These are phyloP conservation scores for Fusarium sp. DNA, from an alignment of 2,329 filamentous ascomycete genomes.

Conservation along the genomic window DNA sequence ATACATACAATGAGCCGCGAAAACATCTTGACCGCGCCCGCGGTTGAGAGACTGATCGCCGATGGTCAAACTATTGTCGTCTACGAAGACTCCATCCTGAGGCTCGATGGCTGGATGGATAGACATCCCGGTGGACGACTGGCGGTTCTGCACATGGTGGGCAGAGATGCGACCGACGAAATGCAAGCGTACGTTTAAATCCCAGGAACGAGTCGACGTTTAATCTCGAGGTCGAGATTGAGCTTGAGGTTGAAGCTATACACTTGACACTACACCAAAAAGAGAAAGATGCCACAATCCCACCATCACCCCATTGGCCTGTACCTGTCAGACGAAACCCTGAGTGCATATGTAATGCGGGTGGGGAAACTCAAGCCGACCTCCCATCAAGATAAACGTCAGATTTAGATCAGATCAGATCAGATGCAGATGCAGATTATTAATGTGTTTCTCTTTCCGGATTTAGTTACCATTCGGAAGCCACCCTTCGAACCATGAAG, in stretches of 20 bases:
- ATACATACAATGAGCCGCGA: conserved; percentile 55
- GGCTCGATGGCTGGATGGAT: conserved; percentile 69
- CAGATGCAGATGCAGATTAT: conserved; percentile 12
- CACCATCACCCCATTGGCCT: conserved; percentile 35
- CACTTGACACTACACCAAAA: conserved; percentile 10
- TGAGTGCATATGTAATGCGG: conserved; percentile 2
- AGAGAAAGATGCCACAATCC: not conserved
- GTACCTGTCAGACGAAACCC: not conserved
- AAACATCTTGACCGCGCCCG: conserved; percentile 58
- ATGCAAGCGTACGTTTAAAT: conserved; percentile 52
- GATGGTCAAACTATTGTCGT: conserved; percentile 69
- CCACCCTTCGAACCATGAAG: conserved; percentile 69
- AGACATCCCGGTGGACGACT: conserved; percentile 71
- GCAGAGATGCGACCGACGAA: conserved; percentile 55
- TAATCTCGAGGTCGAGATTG: not conserved
- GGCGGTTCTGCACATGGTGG: conserved; percentile 68
- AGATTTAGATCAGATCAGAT: not conserved
- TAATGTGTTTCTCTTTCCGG: conserved; percentile 30
- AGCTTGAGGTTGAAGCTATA: conserved; percentile 11
- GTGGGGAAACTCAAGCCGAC: conserved; percentile 11
- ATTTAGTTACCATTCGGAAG: conserved; percentile 67
- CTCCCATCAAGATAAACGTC: not conserved
- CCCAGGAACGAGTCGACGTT: not conserved
- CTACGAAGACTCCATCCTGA: conserved; percentile 66
- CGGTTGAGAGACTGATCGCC: conserved; percentile 66